phyloP scores from a whole-genome alignment of 257 asterid species.

The Solanum medicagineum region DNA sequence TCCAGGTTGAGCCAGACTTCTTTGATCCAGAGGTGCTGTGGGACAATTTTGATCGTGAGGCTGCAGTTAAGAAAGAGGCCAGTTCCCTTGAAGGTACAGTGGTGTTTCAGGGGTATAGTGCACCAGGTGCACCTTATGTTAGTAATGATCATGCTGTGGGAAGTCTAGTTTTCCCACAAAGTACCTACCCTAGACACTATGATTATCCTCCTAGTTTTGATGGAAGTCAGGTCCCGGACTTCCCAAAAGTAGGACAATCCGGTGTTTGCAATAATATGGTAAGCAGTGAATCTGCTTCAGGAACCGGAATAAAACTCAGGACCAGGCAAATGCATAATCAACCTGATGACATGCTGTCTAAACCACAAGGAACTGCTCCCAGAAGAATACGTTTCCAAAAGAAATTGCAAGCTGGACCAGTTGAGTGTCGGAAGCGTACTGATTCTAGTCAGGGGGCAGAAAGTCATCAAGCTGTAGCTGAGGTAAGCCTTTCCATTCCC shows the following conservation, averaged over 20 bases:
- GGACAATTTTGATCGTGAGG: conserved; percentile 30
- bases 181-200: not conserved
- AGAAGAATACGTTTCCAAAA: conserved; percentile 54
- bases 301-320: conserved; percentile 51
- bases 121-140: not conserved
- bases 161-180: conserved; percentile 2
- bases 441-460: conserved; percentile 12
- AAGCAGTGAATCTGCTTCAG: conserved; percentile 10
- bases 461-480: conserved; percentile 4
- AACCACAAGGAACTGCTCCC: conserved; percentile 51
- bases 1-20: conserved; percentile 20
- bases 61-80: conserved; percentile 23
- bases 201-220: conserved; percentile 6
- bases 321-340: conserved; percentile 19
- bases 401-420: conserved; percentile 46
- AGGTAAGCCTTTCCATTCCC: conserved; percentile 30
- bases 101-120: not conserved
- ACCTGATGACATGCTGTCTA: not conserved
- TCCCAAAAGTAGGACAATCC: not conserved
- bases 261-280: conserved; percentile 7
- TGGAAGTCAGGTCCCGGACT: conserved; percentile 15
- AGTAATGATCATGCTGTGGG: conserved; percentile 1
- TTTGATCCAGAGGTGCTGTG: conserved; percentile 9
- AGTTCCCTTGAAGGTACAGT: conserved; percentile 3
- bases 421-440: conserved; percentile 19